Evolutionary conservation across 345 rosid genomes (phyloP), one percentile per base, ranked within the genome.

Genomic region (Erysimum cheiranthoides): DNA sequence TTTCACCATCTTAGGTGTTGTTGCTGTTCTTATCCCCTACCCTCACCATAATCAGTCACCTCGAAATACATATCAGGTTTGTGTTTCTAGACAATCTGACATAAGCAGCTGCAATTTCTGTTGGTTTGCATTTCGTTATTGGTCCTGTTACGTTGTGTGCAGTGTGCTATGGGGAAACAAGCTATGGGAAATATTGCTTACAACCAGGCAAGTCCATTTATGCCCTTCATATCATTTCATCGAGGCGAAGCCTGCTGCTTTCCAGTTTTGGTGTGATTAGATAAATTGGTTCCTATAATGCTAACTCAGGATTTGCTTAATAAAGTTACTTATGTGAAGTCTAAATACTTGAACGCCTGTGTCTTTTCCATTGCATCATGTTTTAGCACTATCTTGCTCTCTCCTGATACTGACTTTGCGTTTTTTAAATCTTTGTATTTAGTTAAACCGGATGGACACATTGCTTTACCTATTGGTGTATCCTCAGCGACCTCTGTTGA

Each of bases 121-220:
- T 42, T 62, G 5, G 27, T 71, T 54, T 64, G 54, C 62, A 58
- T 77, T 60, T 25, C 14, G 36, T 47, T 49, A 31, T n/a, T 42
- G 51, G 16, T 66, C 52, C 28, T 61, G 47, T 52, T 67, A 43
- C 51, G 18, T 25, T 54, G 16, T 73, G 8, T 80, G 42, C 74
- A 94, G 98, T 94, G 98, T 81, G 97, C 97, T 59, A 94, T 94
- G 97, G 98, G 98, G 65, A 94, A 94, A 86, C 98, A 94, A 86
- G 96, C 97, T 11, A 94, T 94, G 98, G 98, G 97, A 68, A 94
- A 90, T 76, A 89, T 94, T 63, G 97, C 97, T 61, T 90, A 89
- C 80, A 94, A 94, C 79, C 92, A 94, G 93, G 98, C 81, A 81
- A 82, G 90, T 76, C 58, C 43, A 34, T 16, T 68, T 68, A 51